A percentile compares a stretch with the other conserved stretches of the same genome.
phyloP scores from a whole-genome alignment of 1,284 basidiomycete species.

The Anthracocystis walkeri region DNA sequence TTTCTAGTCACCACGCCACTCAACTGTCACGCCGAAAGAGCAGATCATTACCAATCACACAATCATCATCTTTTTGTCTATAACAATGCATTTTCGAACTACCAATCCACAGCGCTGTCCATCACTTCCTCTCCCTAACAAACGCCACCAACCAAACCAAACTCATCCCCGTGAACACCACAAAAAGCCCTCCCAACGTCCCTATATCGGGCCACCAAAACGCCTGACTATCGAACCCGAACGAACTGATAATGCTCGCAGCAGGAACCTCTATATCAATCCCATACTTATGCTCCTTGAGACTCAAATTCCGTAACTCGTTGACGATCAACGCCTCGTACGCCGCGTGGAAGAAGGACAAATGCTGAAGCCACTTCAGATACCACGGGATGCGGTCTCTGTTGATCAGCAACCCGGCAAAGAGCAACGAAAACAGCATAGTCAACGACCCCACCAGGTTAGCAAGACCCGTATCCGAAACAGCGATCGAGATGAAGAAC shows the following conservation, averaged over 20 bases:
- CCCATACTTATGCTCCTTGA: slow-evolving; percentile 76
- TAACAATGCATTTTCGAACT: too few species aligned
- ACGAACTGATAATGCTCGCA: slow-evolving; percentile 50
- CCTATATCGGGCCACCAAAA: slow-evolving; percentile 58
- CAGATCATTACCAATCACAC: not conserved
- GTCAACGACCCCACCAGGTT: slow-evolving; percentile 92
- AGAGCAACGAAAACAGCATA: slow-evolving; percentile 93
- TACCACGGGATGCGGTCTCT: slow-evolving; percentile 81
- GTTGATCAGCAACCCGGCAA: slow-evolving; percentile 94
- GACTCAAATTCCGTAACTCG: slow-evolving; percentile 89
- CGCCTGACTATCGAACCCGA: slow-evolving; percentile 58
- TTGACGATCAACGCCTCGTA: slow-evolving; percentile 96
- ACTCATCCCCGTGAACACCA: slow-evolving; percentile 28
- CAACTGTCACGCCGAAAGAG: not conserved
- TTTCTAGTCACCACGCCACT: slow-evolving; percentile 20
- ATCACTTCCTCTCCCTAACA: slow-evolving; percentile 56
- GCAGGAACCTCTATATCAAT: slow-evolving; percentile 61
- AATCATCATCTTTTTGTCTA: not conserved
- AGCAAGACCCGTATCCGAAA: slow-evolving; percentile 85
- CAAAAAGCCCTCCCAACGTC: slow-evolving; percentile 39
- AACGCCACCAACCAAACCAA: slow-evolving; percentile 48
- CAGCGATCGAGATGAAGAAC: slow-evolving; percentile 86
- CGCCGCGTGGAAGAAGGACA: slow-evolving; percentile 98
- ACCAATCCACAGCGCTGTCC: too few species aligned
- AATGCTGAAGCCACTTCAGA: slow-evolving; percentile 85